These are phyloP conservation scores for Pseudonectria buxi DNA, from an alignment of 2,329 filamentous ascomycete genomes.

Conservation along the genomic window DNA sequence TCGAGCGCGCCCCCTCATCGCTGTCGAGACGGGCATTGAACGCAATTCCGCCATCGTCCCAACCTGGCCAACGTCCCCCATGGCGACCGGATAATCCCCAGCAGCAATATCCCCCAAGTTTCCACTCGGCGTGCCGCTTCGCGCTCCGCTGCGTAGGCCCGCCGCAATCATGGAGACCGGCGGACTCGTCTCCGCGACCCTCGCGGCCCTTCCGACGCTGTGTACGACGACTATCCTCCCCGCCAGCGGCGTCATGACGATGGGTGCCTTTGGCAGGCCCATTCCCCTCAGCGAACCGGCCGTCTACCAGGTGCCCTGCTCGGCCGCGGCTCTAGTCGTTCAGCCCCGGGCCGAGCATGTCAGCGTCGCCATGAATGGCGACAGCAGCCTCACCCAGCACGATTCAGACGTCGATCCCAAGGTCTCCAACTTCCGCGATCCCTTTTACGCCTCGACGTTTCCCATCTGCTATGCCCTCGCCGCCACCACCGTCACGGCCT, in stretches of 20 bases:
- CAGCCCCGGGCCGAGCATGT: constrained; percentile 22
- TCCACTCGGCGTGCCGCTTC: constrained; percentile 21
- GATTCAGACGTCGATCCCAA: constrained; percentile 28
- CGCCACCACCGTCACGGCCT: constrained; percentile 83
- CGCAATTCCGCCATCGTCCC: no score
- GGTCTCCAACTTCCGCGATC: constrained; percentile 66
- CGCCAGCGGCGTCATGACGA: constrained; percentile 39
- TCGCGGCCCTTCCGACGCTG: constrained; percentile 24
- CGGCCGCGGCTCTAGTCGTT: constrained; percentile 13
- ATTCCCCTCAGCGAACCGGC: constrained; percentile 54
- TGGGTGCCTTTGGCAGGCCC: constrained; percentile 42
- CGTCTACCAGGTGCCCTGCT: constrained; percentile 41
- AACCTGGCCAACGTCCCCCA: constrained; percentile 5
- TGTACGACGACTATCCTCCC: constrained; percentile 39
- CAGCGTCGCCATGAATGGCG: constrained; percentile 34
- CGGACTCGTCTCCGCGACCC: constrained; percentile 17
- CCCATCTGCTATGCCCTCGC: constrained; percentile 91
- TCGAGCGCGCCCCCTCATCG: no score
- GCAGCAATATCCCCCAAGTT: constrained; percentile 7
- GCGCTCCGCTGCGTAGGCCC: constrained; percentile 16
- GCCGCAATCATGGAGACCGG: constrained; percentile 20
- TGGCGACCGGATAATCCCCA: constrained; percentile 16
- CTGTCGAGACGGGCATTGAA: no score
- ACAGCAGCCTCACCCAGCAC: constrained; percentile 26
- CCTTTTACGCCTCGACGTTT: constrained; percentile 89